Percentiles rank a stretch among this genome's conserved stretches.
phyloP scores from a whole-genome alignment of 768 basidiomycete species.

The Kwoniella bestiolae region DNA sequence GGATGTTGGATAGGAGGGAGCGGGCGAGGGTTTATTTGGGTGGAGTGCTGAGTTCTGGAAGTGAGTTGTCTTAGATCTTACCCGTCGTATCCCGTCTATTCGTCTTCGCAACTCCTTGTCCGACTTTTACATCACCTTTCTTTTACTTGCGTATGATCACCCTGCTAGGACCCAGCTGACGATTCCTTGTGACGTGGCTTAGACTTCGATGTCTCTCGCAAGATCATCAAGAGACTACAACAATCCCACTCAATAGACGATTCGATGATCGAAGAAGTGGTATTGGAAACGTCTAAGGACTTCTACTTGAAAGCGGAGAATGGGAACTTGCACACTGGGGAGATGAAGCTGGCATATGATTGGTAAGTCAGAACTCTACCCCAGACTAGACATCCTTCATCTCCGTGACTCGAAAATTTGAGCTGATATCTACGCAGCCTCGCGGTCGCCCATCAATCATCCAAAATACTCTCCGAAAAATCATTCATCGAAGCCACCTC shows the following conservation, averaged over 20 bases:
- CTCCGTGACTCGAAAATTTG: no score
- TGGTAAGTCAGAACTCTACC: no score
- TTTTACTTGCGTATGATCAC: no score
- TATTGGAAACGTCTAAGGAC: slow-evolving; percentile 78
- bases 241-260: slow-evolving; percentile 62
- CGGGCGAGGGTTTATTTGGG: slow-evolving; percentile 80
- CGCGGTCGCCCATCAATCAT: slow-evolving; percentile 70
- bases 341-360: slow-evolving; percentile 96
- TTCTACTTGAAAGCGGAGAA: slow-evolving; percentile 93
- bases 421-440: slow-evolving; percentile 63
- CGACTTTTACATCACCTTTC: no score
- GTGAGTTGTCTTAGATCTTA: no score
- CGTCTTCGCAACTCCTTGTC: no score
- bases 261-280: slow-evolving; percentile 72
- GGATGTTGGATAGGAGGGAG: slow-evolving; percentile 71
- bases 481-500: slow-evolving; percentile 98
- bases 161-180: no score
- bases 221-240: slow-evolving; percentile 64
- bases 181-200: background rate
- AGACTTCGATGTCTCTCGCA: slow-evolving; percentile 61
- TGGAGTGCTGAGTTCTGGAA: slow-evolving; percentile 81
- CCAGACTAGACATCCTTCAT: no score
- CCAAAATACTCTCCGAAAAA: slow-evolving; percentile 69
- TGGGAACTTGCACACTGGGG: slow-evolving; percentile 88
- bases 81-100: no score